A percentile compares a stretch with the other conserved stretches of the same genome.
These are phyloP conservation scores for Herpetomonas samuelpessoai DNA, from an alignment of 208 protist species.

Conservation along the genomic window DNA sequence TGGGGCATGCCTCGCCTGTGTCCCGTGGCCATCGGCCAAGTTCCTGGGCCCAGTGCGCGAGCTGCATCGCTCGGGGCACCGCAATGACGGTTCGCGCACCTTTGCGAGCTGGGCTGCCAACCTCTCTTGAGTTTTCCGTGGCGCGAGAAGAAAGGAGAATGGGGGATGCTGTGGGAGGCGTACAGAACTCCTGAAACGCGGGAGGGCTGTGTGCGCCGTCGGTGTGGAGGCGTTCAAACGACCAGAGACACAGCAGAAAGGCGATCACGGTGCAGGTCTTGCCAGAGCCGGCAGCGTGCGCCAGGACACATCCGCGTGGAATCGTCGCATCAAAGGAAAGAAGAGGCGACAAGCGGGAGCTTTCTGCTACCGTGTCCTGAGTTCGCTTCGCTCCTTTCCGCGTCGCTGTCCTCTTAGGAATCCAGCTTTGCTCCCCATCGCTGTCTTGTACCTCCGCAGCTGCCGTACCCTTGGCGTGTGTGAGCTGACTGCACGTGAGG, in stretches of 20 bases:
- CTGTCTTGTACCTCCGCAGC: not conserved
- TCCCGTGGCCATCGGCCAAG: slow-evolving; percentile 4
- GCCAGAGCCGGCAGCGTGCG: slow-evolving; percentile 12
- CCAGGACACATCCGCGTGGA: slow-evolving; percentile 4
- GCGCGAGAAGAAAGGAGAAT: too few species aligned
- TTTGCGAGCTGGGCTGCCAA: not conserved
- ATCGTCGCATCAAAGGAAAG: not conserved
- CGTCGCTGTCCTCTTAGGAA: too few species aligned
- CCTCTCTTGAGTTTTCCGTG: too few species aligned
- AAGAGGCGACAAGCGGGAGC: not conserved
- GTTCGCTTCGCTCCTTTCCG: too few species aligned
- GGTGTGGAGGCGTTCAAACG: not conserved
- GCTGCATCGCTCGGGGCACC: slow-evolving; percentile 3
- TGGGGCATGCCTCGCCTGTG: not conserved
- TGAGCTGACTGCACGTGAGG: not conserved
- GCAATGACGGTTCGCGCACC: slow-evolving; percentile 9
- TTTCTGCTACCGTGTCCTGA: not conserved
- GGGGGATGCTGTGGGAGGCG: not conserved
- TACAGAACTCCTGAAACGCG: slow-evolving; percentile 2
- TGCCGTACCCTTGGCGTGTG: not conserved
- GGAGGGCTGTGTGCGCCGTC: not conserved
- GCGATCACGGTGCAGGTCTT: slow-evolving; percentile 11
- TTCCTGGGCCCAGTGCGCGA: slow-evolving; percentile 9
- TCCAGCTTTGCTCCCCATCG: not conserved
- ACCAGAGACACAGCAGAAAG: slow-evolving; percentile 11